These are phyloP conservation scores for Calvatia gigantea DNA, from an alignment of 768 basidiomycete genomes.

Conservation along the genomic window DNA sequence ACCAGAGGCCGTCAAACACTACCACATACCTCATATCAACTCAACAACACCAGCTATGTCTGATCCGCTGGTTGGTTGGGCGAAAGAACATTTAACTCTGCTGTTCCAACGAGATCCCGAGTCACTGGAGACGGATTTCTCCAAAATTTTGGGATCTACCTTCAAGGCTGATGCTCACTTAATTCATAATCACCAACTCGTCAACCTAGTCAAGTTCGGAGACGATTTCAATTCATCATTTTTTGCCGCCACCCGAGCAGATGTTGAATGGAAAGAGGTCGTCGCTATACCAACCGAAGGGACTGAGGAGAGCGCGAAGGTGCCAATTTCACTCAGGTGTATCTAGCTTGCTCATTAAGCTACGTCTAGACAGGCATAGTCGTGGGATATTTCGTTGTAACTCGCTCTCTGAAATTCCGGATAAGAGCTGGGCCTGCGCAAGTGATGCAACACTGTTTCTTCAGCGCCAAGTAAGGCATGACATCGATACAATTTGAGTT, in stretches of 20 bases:
- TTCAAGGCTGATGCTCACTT: background rate
- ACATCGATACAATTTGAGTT: slow-evolving; percentile 18
- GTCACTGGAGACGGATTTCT: background rate
- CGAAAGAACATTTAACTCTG: background rate
- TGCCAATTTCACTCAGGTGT: background rate
- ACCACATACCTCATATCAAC: background rate
- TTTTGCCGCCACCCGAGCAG: slow-evolving; percentile 17
- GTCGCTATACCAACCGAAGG: slow-evolving; percentile 12
- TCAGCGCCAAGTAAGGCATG: slow-evolving; percentile 36
- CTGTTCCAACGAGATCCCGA: background rate
- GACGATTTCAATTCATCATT: slow-evolving; percentile 20
- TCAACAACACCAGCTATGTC: background rate
- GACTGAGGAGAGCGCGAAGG: slow-evolving; percentile 14
- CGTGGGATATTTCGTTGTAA: slow-evolving; percentile 35
- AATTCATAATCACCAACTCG: slow-evolving; percentile 22
- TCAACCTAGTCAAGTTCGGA: slow-evolving; percentile 24
- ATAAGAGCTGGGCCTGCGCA: slow-evolving; percentile 38
- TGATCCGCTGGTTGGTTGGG: background rate
- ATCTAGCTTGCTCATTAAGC: background rate
- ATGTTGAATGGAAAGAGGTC: slow-evolving; percentile 33
- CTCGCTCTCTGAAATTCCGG: slow-evolving; percentile 34
- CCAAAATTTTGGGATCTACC: background rate
- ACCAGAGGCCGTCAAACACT: too few species aligned
- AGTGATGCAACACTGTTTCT: slow-evolving; percentile 25
- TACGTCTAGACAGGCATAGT: slow-evolving; percentile 29